Evolutionary conservation across 129 eudicot species (phyloP).

Genomic region (Cynara cardunculus): DNA sequence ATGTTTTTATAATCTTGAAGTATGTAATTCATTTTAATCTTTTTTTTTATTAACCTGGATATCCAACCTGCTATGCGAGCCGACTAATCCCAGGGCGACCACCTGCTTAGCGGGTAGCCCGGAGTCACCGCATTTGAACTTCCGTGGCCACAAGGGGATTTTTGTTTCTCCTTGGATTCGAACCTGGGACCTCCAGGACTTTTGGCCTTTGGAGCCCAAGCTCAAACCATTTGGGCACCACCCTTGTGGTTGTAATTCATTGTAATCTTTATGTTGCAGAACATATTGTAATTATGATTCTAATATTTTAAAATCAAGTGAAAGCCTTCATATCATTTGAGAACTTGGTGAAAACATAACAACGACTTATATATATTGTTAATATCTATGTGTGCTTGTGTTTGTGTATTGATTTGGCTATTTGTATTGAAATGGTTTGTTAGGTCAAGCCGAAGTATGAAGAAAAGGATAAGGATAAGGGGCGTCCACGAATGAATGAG

Average conservation of each 20-base stretch:
- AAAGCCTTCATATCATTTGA: background rate
- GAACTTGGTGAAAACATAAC: background rate
- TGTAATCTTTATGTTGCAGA: background rate
- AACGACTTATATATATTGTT: background rate
- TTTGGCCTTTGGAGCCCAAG: too few relatives aligned
- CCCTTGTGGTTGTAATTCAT: background rate
- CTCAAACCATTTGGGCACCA: too few relatives aligned
- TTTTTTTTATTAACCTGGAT: too few relatives aligned
- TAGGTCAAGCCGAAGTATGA: conserved; percentile 46
- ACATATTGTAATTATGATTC: background rate
- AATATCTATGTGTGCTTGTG: background rate
- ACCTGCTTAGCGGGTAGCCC: too few relatives aligned
- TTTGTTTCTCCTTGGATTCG: too few relatives aligned
- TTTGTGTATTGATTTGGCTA: background rate
- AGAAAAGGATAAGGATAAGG: conserved; percentile 40
- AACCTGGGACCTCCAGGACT: too few relatives aligned
- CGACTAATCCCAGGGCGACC: too few relatives aligned
- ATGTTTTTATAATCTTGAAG: background rate
- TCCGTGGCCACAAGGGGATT: too few relatives aligned
- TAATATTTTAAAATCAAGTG: background rate
- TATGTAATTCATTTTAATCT: background rate
- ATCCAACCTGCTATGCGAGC: too few relatives aligned
- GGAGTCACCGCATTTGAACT: too few relatives aligned
- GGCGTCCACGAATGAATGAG: conserved; percentile 56
- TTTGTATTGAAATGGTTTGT: background rate